These are phyloP conservation scores for Symbiodinium pilosum DNA, from an alignment of 73 alveolate genomes.

Conservation along the genomic window DNA sequence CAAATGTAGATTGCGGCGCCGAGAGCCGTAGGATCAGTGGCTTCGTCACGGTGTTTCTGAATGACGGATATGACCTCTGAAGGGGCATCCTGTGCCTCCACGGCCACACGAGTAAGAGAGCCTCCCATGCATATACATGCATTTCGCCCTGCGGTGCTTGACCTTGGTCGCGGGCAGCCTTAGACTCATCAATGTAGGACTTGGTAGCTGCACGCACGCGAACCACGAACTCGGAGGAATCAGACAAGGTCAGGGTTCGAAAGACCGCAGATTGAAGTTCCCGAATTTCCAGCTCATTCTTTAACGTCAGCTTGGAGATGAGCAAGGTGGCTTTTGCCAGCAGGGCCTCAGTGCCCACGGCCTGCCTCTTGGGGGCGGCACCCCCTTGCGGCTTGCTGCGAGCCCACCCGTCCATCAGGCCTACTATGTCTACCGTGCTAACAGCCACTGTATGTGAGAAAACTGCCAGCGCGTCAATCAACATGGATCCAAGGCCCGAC, in stretches of 20 bases:
- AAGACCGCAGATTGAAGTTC: too few species aligned
- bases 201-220: background rate
- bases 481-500: constrained; percentile 26
- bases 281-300: too few species aligned
- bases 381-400: background rate
- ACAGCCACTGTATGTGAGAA: background rate
- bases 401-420: background rate
- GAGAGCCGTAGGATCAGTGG: background rate
- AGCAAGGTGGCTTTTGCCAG: too few species aligned
- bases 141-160: background rate
- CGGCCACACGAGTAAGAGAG: background rate
- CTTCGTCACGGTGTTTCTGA: background rate
- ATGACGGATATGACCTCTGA: background rate
- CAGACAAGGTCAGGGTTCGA: too few species aligned
- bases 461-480: too few species aligned
- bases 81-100: background rate
- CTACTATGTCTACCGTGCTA: background rate
- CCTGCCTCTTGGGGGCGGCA: background rate
- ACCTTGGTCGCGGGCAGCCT: constrained; percentile 14
- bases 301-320: too few species aligned
- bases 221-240: too few species aligned
- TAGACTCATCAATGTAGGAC: background rate
- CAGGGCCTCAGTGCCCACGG: background rate
- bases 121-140: constrained; percentile 24
- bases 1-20: background rate